Evolutionary conservation across 176 grass and related monocot genomes (phyloP).

Genomic region (Rhipidocladum racemiflorum): DNA sequence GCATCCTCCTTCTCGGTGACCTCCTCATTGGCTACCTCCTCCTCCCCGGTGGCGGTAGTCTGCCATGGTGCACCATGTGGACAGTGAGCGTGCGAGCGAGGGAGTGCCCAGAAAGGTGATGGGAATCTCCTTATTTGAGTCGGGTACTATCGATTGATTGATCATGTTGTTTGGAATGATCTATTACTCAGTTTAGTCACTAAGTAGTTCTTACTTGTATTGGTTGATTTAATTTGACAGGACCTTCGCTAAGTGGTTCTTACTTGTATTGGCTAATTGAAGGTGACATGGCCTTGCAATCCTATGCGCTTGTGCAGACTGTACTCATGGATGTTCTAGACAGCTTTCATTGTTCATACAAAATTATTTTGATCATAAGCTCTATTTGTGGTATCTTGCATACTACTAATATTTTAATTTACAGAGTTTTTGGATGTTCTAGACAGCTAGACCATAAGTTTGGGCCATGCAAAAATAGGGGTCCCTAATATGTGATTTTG

Average conservation of each 20-base stretch:
- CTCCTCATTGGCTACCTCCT: no score
- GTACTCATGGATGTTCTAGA: constrained; percentile 77
- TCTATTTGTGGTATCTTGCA: background rate
- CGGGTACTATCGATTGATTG: no score
- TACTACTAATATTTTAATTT: background rate
- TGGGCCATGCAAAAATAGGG: background rate
- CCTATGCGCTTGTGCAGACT: constrained; percentile 45
- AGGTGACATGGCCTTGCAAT: no score
- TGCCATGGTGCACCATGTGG: no score
- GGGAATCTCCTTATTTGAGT: no score
- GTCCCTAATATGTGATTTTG: background rate
- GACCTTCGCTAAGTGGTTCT: no score
- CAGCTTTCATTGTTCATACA: background rate
- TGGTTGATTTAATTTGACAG: constrained; percentile 10
- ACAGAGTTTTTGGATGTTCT: background rate
- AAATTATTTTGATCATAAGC: background rate
- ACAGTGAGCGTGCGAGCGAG: no score
- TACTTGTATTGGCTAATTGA: no score
- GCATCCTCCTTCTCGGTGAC: no score
- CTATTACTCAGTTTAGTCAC: background rate
- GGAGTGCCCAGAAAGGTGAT: no score
- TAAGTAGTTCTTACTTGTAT: background rate
- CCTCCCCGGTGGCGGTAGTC: no score
- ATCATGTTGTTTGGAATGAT: no score
- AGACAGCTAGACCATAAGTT: background rate